These are phyloP conservation scores for Helianthus annuus DNA, from an alignment of 129 eudicot species.

Conservation along the genomic window HanXRQr2.0-SUNRISE NC_035441.2:15054015-15054514, in stretches of 20 bases:
- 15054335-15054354: background rate
- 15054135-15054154: background rate
- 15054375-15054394: background rate
- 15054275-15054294: background rate
- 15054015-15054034: background rate
- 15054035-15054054: background rate
- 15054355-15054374: background rate
- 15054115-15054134: background rate
- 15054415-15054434: background rate
- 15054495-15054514: background rate
- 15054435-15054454: background rate
- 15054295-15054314: too few species aligned
- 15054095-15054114: conserved; percentile 9
- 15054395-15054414: background rate
- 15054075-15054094: background rate
- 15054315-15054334: too few species aligned
- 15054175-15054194: background rate
- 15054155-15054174: background rate
- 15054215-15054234: background rate
- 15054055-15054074: background rate
- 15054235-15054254: background rate
- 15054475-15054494: background rate
- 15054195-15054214: background rate
- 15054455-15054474: background rate
- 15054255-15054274: background rate